These are phyloP conservation scores for Cryptococcus sp. DNA, from an alignment of 1,284 basidiomycete species.

Conservation along the genomic window DNA sequence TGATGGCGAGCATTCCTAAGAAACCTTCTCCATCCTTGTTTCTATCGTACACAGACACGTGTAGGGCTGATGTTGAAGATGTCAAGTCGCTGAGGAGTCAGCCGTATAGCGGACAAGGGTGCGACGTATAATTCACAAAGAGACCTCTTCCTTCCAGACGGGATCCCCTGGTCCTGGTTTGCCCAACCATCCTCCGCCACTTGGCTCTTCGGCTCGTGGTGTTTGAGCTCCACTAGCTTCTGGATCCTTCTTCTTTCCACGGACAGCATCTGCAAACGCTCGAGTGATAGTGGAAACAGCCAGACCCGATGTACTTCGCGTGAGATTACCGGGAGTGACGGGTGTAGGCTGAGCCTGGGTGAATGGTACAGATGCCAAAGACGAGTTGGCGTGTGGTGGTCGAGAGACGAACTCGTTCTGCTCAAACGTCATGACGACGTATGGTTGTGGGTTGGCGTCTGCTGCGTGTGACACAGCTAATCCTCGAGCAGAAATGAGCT, in stretches of 20 bases:
- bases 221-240: conserved; percentile 42
- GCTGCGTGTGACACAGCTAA: conserved; percentile 64
- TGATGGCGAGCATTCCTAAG: conserved; percentile 86
- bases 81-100: conserved; percentile 78
- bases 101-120: not conserved
- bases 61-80: conserved; percentile 78
- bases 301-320: conserved; percentile 48
- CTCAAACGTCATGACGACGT: conserved; percentile 97
- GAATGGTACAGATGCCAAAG: conserved; percentile 38
- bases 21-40: conserved; percentile 76
- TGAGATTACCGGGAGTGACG: conserved; percentile 29
- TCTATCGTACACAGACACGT: conserved; percentile 91
- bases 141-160: conserved; percentile 98
- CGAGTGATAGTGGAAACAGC: conserved; percentile 60
- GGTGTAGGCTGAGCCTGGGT: conserved; percentile 39
- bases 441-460: conserved; percentile 64
- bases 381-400: conserved; percentile 58
- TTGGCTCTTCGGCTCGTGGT: conserved; percentile 35
- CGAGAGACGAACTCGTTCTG: conserved; percentile 97
- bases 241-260: conserved; percentile 44
- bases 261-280: conserved; percentile 53
- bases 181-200: conserved; percentile 31
- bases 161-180: conserved; percentile 63
- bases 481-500: conserved; percentile 87
- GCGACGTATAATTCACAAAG: conserved; percentile 65